Conservation (phyloP, 331 rosid genomes). For the Pyrus hybrid region DNA sequence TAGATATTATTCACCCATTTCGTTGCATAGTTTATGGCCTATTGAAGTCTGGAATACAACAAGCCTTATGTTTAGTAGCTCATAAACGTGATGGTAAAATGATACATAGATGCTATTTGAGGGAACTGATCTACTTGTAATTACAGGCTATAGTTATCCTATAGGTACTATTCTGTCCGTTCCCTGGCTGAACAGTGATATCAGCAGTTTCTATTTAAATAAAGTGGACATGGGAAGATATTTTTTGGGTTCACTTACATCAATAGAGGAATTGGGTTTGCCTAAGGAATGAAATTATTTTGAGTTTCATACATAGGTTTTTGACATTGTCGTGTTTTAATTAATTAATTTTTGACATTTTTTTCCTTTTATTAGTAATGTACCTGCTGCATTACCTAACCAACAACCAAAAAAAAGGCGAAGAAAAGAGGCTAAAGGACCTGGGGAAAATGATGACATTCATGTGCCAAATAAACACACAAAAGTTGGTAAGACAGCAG, state of each 20-base stretch:
- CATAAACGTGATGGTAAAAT: neutral
- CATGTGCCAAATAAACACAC: constrained; percentile 48
- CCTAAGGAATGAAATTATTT: neutral
- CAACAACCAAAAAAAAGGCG: constrained; percentile 96
- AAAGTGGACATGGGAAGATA: neutral
- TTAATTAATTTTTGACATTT: constrained; percentile 7
- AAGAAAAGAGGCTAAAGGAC: constrained; percentile 72
- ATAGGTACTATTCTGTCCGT: neutral
- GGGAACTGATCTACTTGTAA: neutral
- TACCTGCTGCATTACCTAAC: constrained; percentile 54
- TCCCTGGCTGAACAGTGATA: neutral
- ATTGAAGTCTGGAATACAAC: neutral
- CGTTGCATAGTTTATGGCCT: too few relatives aligned
- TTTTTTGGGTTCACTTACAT: neutral
- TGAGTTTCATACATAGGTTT: neutral
- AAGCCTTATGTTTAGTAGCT: neutral
- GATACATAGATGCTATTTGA: neutral
- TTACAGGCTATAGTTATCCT: neutral
- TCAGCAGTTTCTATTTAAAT: neutral
- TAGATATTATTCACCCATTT: neutral
- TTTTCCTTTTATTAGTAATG: constrained; percentile 29
- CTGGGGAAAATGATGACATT: constrained; percentile 43
- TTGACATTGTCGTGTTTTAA: neutral
- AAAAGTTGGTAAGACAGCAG: constrained; percentile 55
- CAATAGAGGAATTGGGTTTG: neutral